These are phyloP conservation scores for Boletus pseudopeckii DNA, from an alignment of 768 basidiomycete genomes.

Conservation along the genomic window DNA sequence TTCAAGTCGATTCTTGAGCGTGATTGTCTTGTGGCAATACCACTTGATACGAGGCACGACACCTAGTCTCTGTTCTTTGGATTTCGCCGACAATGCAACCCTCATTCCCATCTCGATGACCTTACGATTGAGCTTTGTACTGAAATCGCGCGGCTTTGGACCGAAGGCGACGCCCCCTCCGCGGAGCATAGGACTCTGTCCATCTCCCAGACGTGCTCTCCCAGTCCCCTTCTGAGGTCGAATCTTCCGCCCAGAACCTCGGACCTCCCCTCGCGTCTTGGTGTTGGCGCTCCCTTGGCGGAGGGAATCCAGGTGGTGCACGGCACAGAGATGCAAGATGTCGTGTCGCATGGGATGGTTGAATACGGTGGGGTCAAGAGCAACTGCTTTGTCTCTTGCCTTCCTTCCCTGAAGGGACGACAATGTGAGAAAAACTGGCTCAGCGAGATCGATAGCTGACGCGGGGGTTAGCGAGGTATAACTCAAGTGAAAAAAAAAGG, in stretches of 20 bases:
- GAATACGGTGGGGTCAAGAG: slow-evolving; percentile 81
- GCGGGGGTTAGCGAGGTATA: slow-evolving; percentile 5
- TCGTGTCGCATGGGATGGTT: slow-evolving; percentile 85
- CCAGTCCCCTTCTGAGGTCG: slow-evolving; percentile 91
- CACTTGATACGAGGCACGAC: slow-evolving; percentile 71
- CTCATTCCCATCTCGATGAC: slow-evolving; percentile 91
- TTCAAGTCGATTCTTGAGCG: slow-evolving; percentile 59
- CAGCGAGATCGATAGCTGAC: slow-evolving; percentile 37
- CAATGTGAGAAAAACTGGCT: slow-evolving; percentile 60
- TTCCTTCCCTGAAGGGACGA: slow-evolving; percentile 50
- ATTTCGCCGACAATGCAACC: slow-evolving; percentile 80
- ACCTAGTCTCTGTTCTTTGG: slow-evolving; percentile 70
- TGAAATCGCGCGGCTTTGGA: slow-evolving; percentile 88
- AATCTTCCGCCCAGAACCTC: slow-evolving; percentile 86
- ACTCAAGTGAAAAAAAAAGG: slow-evolving; percentile 1
- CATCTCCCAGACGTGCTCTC: slow-evolving; percentile 84
- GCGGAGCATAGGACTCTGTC: slow-evolving; percentile 78
- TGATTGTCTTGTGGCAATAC: slow-evolving; percentile 70
- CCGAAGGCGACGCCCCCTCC: slow-evolving; percentile 95
- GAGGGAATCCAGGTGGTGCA: slow-evolving; percentile 81
- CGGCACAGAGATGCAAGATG: slow-evolving; percentile 88
- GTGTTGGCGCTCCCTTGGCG: slow-evolving; percentile 92
- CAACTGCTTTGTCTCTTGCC: slow-evolving; percentile 47
- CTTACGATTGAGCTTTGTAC: slow-evolving; percentile 89
- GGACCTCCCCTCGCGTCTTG: slow-evolving; percentile 88